Base-by-base conservation (phyloP, 2,329 filamentous ascomycete species). In the Fusarium sp. region DNA sequence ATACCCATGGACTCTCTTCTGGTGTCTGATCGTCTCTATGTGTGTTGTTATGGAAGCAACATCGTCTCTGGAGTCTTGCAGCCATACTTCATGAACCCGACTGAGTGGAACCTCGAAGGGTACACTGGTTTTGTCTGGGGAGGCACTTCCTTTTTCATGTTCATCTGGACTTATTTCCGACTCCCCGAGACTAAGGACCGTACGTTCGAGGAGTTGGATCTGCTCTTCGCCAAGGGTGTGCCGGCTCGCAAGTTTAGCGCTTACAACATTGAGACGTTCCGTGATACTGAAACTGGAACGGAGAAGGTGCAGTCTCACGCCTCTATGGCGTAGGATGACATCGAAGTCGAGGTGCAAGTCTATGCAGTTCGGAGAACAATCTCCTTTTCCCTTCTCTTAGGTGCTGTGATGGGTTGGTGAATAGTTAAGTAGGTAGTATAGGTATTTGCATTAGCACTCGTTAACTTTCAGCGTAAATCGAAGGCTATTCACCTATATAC, bases 201-300 rank as follows among this genome's bases (percentile, higher is more conserved):
- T 24, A 87, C 86, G 0, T 86, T 88, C 54, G 87, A 87, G 72
- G 87, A 90, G 78, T 81, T 90, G 1, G 88, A 89, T 62, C 81
- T 86, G 13, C 75, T 90, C 47, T 90, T 90, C 76, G 73, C 76
- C n/a, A 77, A 76, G 52, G 54, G 60, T 13, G 63, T 78, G 0
- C 62, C 74, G 10, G 76, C 76, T 1, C 72, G 76, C 35, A 68
- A 71, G 54, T 73, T 73, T 2, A 58, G 34, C 7, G 18, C 54
- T 29, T 58, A 37, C 16, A 38, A 38, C 20, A 58, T 58, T 8
- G 54, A 58, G 54, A 37, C 54, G 9, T 58, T 58, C 35, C 22
- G 20, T 58, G 54, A 58, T 13, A 58, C 54, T n/a, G 54, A 58
- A 14, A 38, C 54, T 40, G 35, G 22, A 22, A 22, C 18, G 29